Evolutionary conservation across 805 yeast species (phyloP).

Genomic region (Cyberlindnera xishuangbannaensis): DNA sequence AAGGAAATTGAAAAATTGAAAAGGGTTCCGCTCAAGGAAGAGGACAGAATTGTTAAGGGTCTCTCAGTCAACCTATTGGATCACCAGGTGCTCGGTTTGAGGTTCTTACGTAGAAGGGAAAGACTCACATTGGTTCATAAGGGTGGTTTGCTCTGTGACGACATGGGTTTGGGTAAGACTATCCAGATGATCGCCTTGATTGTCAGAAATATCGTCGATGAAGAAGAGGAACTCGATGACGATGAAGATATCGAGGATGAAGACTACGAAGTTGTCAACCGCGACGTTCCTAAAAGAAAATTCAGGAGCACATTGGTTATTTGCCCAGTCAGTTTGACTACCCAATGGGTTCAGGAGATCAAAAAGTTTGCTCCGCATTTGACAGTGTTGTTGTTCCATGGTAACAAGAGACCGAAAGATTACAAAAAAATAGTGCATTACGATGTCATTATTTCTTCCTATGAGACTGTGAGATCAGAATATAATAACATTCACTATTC

Average conservation of each 20-base stretch:
- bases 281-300: slow-evolving; percentile 12
- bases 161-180: slow-evolving; percentile 89
- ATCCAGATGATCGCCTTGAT: slow-evolving; percentile 67
- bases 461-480: slow-evolving; percentile 47
- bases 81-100: slow-evolving; percentile 43
- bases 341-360: slow-evolving; percentile 71
- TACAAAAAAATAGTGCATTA: slow-evolving; percentile 37
- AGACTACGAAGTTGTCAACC: slow-evolving; percentile 2
- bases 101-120: slow-evolving; percentile 37
- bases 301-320: slow-evolving; percentile 49
- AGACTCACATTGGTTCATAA: slow-evolving; percentile 20
- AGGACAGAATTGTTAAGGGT: slow-evolving; percentile 30
- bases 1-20: slow-evolving; percentile 13
- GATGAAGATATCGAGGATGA: slow-evolving; percentile 7
- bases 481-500: slow-evolving; percentile 11
- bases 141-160: slow-evolving; percentile 75
- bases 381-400: slow-evolving; percentile 51
- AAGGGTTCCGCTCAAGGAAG: slow-evolving; percentile 11
- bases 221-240: slow-evolving; percentile 6
- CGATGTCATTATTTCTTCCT: slow-evolving; percentile 67
- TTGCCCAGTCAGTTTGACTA: slow-evolving; percentile 67
- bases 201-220: slow-evolving; percentile 26
- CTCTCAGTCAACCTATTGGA: slow-evolving; percentile 33
- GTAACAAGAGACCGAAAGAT: slow-evolving; percentile 28
- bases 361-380: slow-evolving; percentile 42